Evolutionary conservation across 768 basidiomycete genomes (phyloP), one percentile per base, ranked within the genome.

Genomic region (Lactarius vividus): DNA sequence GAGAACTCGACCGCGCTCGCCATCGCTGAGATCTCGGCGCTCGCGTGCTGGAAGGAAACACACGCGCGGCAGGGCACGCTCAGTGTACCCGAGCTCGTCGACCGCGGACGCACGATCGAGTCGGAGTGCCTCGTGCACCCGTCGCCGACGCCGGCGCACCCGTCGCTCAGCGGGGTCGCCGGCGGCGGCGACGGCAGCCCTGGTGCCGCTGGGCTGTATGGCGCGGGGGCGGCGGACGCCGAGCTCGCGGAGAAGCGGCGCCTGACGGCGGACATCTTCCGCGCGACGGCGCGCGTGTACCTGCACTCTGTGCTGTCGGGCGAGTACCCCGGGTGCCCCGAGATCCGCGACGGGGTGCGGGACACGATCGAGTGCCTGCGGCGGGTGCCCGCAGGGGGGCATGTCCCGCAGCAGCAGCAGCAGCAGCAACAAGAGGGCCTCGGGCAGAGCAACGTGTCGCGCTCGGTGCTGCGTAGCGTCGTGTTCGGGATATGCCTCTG

Each of bases 1-100:
- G 87, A 89, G 71, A 91, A 92, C 76, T 77, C 80, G 66, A 85
- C 90, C 61, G 85, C 94, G 57, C 88, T 89, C 81, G 90, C 89
- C 31, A 80, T 94, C 53, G 89, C 92, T 4, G 86, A 92, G 77
- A 88, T 84, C 42, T 84, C 88, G 13, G 77, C 76, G 23, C 82
- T 94, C 18, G 81, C 88, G 49, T 71, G 67, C 60, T 94, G 89
- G 90, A 92, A 92, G 77, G 77, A 79, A 23, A 61, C 59, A 0
- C 77, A 84, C 61, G 62, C 64, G 66, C 64, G 37, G 0, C 69
- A 65, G 4, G 84, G 86, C 46, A 73, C 73, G 54, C 83, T 92
- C 26, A 88, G 85, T 76, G 73, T 88, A 29, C 83, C 82, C 9
- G 80, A 83, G 42, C 84, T 94, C 58, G 85, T 89, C 61, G 75